Evolutionary conservation across 192 early-diverging fungal genomes (phyloP).

Genomic region (Coemansia sp.): DNA sequence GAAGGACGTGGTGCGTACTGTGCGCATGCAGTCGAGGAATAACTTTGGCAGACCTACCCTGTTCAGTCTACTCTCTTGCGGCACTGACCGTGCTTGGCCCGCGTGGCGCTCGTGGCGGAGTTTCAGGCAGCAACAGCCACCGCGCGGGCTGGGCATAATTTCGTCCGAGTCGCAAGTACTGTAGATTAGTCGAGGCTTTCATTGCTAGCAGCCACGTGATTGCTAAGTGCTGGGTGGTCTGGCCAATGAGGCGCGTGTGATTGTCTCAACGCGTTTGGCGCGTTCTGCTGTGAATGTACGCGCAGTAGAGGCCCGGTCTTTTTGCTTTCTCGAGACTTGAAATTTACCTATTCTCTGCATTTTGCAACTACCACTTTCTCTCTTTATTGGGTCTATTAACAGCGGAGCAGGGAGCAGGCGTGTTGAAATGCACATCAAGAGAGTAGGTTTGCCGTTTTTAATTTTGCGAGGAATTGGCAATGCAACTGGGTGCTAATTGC

Average conservation of each 20-base stretch:
- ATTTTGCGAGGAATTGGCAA: neutral
- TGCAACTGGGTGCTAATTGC: neutral
- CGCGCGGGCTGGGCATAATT: constrained; percentile 5
- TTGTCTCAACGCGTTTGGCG: neutral
- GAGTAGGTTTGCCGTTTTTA: constrained; percentile 14
- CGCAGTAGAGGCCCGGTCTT: neutral
- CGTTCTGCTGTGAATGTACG: neutral
- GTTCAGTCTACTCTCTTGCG: constrained; percentile 10
- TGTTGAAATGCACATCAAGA: constrained; percentile 41
- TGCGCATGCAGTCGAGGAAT: constrained; percentile 46
- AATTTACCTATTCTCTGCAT: neutral
- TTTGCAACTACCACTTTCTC: neutral
- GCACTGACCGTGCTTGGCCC: neutral
- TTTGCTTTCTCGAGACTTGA: neutral
- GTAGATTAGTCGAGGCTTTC: neutral
- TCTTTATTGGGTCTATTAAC: constrained; percentile 6
- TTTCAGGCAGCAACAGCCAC: neutral
- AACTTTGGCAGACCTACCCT: constrained; percentile 23
- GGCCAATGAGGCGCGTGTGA: constrained; percentile 4
- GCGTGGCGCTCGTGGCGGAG: neutral
- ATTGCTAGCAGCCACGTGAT: neutral
- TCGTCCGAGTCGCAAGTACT: constrained; percentile 31
- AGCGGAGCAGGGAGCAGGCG: neutral
- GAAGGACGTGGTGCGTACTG: constrained; percentile 62
- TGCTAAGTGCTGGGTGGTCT: neutral